Evolutionary conservation across 106 monocot genomes (phyloP), one percentile per base, ranked within the genome.

Genomic region (Chionographis japonica): DNA sequence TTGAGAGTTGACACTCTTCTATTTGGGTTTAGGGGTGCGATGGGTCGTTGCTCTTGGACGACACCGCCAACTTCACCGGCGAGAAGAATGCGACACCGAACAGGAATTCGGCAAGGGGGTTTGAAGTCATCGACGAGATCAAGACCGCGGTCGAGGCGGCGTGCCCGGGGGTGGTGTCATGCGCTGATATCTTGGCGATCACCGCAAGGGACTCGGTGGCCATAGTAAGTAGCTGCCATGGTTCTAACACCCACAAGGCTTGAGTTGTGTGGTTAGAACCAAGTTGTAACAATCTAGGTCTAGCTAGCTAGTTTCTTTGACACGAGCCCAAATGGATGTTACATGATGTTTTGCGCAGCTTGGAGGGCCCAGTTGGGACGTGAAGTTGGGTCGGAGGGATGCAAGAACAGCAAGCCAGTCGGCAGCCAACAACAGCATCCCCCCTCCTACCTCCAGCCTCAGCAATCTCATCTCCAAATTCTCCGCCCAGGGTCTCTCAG

Each of bases 361-460:
- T 49, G 90, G 86, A 72, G 90, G 90, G n/a, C 86, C 83, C 35
- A 69, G 52, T 51, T 90, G 91, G 91, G 68, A 77, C 39, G 91
- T 92, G 55, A 85, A 88, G 55, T 36, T 92, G 62, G 91, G 91
- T 42, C 80, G 91, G 63, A 85, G 85, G 50, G 91, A 92, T 50
- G 58, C 91, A 51, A 88, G 60, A 54, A 75, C 80, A 37, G 91
- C 91, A 40, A 88, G 88, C 65, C 65, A 66, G 15, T 67, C 80
- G 36, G 72, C 38, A 20, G 85, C 91, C 10, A 92, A 92, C 77
- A 92, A 75, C 20, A 74, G 85, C 58, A 82, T 92, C 52, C 91
- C 91, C 10, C 37, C 72, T 12, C 88, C 88, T 1, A 79, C 79
- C 4, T 78, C 72, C 0, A 80, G 54, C 61, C 88, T 92, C 39